Base-by-base conservation (phyloP, 257 asterid species). In the Solanum okadae region DNA sequence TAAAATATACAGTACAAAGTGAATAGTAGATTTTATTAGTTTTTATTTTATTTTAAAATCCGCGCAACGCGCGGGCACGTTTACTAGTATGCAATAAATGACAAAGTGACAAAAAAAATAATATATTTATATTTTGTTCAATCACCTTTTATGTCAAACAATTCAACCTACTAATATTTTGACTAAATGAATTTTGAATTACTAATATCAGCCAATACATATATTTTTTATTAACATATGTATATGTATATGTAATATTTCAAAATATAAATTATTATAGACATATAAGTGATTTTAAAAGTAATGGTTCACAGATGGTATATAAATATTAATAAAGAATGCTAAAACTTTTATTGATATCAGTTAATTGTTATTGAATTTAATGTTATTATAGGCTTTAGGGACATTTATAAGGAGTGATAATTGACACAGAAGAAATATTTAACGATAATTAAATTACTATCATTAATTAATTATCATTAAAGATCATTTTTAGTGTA, bases 351-450 rank as follows among this genome's bases (percentile, higher is more conserved):
- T 18, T 18, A 18, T 0, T 20, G n/a, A 3, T 20, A 56, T 56
- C 10, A 7, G 1, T 2, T 56, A 56, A 18, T 56, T 56, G 0
- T 56, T 20, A 18, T 56, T 56, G 10, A 0, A 56, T 18, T 0
- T 3, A 56, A 18, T 56, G 0, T 56, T 0, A 1, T 0, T 18
- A 18, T 56, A 56, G 10, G 0, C n/a, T 56, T 52, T 52, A 3
- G 1, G 1, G 59, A 56, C 0, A 20, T 18, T 7, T 20, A 52
- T 3, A 56, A 6, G 0, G 2, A 56, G n/a, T 56, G 10, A 56
- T 56, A 56, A 18, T 56, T 56, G 11, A 0, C n/a, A 18, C 4
- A 1, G 2, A 0, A 3, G 6, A 56, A 2, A 56, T 56, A 56
- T 56, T 56, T 56, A 56, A 1, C 3, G n/a, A 0, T 3, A 18